These are phyloP conservation scores for Fragaria ananassa DNA, from an alignment of 306 rosid genomes.

Conservation along the genomic window DNA sequence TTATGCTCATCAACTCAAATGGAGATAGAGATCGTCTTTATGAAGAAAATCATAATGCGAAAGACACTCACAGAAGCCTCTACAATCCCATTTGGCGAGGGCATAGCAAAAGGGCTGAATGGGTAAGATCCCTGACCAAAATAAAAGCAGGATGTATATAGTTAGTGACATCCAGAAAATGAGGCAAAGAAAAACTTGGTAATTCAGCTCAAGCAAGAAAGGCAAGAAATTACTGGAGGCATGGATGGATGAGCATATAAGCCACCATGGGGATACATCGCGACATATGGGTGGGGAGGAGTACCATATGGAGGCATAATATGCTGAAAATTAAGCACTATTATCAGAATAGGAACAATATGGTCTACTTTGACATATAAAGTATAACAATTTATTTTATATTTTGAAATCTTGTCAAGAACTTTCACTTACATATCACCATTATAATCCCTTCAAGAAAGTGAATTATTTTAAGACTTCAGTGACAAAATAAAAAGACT, in stretches of 20 bases:
- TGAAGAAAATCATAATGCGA: conserved; percentile 7
- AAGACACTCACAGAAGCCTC: conserved; percentile 82
- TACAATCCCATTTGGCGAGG: conserved; percentile 86
- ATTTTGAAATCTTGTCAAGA: background rate
- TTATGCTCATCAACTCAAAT: conserved; percentile 25
- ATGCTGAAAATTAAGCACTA: conserved; percentile 58
- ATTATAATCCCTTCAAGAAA: background rate
- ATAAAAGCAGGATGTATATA: conserved; percentile 23
- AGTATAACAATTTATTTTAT: background rate
- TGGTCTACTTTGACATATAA: background rate
- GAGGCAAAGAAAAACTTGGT: conserved; percentile 26
- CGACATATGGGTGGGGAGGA: conserved; percentile 96
- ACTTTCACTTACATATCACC: background rate
- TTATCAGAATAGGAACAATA: conserved; percentile 2
- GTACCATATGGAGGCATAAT: conserved; percentile 98
- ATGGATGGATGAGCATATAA: conserved; percentile 97
- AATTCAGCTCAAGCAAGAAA: conserved; percentile 26
- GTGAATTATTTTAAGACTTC: background rate
- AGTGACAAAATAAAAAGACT: background rate
- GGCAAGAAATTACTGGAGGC: conserved; percentile 71
- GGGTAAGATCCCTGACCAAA: conserved; percentile 85
- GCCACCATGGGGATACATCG: conserved; percentile 99
- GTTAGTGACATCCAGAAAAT: conserved; percentile 18
- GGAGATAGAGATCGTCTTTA: conserved; percentile 1
- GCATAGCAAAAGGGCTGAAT: conserved; percentile 87